Evolutionary conservation across 2,329 filamentous ascomycete genomes (phyloP).

Genomic region (Chaetomiaceae sp.): DNA sequence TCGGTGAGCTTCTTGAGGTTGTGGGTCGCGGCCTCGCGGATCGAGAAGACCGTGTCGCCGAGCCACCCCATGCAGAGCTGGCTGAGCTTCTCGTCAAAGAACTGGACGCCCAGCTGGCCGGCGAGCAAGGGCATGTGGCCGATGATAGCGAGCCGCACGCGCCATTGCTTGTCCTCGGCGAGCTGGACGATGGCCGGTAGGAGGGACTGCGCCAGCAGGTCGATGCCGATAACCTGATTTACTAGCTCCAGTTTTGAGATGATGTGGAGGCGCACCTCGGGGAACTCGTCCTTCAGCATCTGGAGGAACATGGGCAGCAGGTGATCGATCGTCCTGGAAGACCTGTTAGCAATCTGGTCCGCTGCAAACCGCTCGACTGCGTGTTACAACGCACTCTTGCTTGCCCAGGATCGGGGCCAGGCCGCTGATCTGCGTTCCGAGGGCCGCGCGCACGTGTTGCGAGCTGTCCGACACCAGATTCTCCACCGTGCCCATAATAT

Average conservation of each 20-base stretch:
- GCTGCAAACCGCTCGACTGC: too few relatives aligned
- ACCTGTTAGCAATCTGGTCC: too few relatives aligned
- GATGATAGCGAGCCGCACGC: constrained; percentile 94
- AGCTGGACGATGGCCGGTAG: constrained; percentile 96
- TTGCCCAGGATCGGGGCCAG: constrained; percentile 96
- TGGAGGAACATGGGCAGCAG: constrained; percentile 97
- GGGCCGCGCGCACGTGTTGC: constrained; percentile 90
- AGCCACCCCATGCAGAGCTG: constrained; percentile 97
- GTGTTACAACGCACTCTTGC: constrained; percentile 69
- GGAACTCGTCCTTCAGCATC: constrained; percentile 99
- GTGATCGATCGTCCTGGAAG: constrained; percentile 82
- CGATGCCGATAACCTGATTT: constrained; percentile 98
- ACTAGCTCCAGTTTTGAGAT: constrained; percentile 99
- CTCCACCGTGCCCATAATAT: constrained; percentile 95
- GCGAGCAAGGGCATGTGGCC: constrained; percentile 97
- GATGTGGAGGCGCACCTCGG: constrained; percentile 95
- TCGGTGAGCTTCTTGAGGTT: constrained; percentile 98
- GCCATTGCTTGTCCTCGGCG: constrained; percentile 99
- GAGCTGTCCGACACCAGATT: constrained; percentile 94
- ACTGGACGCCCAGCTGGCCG: constrained; percentile 90
- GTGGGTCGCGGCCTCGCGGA: constrained; percentile 92
- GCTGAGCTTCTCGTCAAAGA: constrained; percentile 97
- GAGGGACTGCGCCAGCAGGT: constrained; percentile 90
- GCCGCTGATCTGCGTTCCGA: constrained; percentile 95
- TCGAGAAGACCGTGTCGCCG: constrained; percentile 97